Evolutionary conservation across 2,329 filamentous ascomycete genomes (phyloP), one percentile per base, ranked within the genome.

Genomic region (Plectosphaerella plurivora): DNA sequence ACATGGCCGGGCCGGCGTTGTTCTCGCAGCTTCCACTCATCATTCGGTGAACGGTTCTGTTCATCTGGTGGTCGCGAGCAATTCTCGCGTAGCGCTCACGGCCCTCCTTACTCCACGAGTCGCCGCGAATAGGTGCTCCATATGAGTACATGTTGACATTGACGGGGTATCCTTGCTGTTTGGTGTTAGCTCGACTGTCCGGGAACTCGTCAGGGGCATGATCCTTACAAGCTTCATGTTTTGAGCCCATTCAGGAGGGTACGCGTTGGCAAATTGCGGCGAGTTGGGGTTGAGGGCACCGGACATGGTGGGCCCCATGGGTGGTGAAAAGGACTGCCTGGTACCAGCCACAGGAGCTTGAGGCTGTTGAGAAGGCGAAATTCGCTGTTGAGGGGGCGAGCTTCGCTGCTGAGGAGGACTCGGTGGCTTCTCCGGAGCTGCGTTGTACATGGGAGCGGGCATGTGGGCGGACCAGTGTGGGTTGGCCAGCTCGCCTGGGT

Each of bases 1-100:
- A 44, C 39, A 50, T 44, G 39, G 37, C 48, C 12, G 56, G 55
- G 14, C 55, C 56, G 16, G 50, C 48, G 25, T 58, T 58, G 37
- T 53, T 57, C 14, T 42, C 36, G 15, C 45, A 44, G 20, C 49
- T 46, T 3, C 44, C 42, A 18, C n/a, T 18, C 41, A 44, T 44
- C n/a, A 44, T 44, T 4, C 18, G n/a, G 41, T 7, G 10, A 28
- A 11, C 18, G 45, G 25, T 18, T n/a, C 28, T 46, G 11, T 28
- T 8, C 11, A 16, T 11, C n/a, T 20, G 36, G 12, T 20, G 5
- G 25, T 28, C 45, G 45, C 10, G 11, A 15, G 20, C 24, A 14
- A 42, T 22, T 11, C 35, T 50, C 18, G 37, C 39, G 25, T 24
- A 45, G n/a, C 36, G 22, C 16, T 42, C 22, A 16, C 46, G 46